Base-by-base conservation (phyloP, 768 basidiomycete genomes). In the Lenzites betulinus region DNA sequence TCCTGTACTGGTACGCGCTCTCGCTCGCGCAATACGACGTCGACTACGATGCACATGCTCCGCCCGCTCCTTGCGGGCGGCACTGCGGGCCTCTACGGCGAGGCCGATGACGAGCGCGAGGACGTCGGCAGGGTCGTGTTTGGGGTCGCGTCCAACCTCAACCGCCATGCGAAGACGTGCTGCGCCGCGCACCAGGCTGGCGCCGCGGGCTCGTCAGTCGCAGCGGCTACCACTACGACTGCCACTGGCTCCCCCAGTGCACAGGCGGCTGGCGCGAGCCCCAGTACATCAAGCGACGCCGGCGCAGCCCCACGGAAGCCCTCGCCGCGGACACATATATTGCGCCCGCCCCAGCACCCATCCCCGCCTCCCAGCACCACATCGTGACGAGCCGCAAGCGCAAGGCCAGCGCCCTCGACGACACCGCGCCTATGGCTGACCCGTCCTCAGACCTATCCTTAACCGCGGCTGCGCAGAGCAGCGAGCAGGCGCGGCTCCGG, bases 21-120 rank as follows among this genome's bases (percentile, higher is more conserved):
- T 82, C 84, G 2, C 82, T 97, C 20, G 95, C 94, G 2, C 82
- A 90, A 56, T 98, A 95, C 73, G 97, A 99, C 74, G 67, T 76
- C 20, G 86, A 90, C 68, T 96, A 92, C 73, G 93, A 97, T 67
- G 5, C 83, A 96, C 51, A 88, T 94, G 82, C 72, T 97, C 26
- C 75, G 79, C 18, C 82, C 88, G 6, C 80, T 98, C 15, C 78
- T 96, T 15, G 71, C 76, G 2, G 87, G 91, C 35, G 75, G 84
- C 2, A 67, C 65, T 13, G 71, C 70, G 1, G 43, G 39, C 18
- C 53, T 77, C 3, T 62, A 59, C 20, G 55, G 58, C 30, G 67
- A 62, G 13, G 71, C 69, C 15, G 64, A 66, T 8, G 65, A 65
- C 12, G 62, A 51, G 16, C 76, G 74, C 36, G 77, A 77, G 15